Evolutionary conservation across 139 green algal species (phyloP), one percentile per base, ranked within the genome.

Genomic region (Chlorella vulgaris): DNA sequence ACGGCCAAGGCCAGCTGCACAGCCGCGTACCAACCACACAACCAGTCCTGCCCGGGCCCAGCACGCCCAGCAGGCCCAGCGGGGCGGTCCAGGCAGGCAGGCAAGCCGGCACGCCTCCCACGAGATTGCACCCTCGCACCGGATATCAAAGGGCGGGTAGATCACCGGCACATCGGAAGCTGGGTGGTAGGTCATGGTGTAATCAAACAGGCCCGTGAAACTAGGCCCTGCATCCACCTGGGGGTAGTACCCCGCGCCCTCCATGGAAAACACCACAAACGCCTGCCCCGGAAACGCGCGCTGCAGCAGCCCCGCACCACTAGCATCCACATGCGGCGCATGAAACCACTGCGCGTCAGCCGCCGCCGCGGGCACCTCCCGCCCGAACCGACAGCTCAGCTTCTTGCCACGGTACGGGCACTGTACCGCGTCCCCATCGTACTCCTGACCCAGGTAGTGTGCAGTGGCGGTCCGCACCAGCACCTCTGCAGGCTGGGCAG

Each of bases 71-170:
- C n/a, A n/a, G n/a, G n/a, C n/a, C n/a, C n/a, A n/a, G n/a, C n/a
- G n/a, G n/a, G n/a, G n/a, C n/a, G n/a, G n/a, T n/a, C n/a, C n/a
- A n/a, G n/a, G n/a, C n/a, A n/a, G n/a, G 55, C 55, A 31, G 55
- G 18, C 22, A 28, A 15, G 18, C 15, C 5, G 55, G 18, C 15
- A 21, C 18, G 18, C 28, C 18, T 65, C 55, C 55, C 55, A 58
- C 47, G 10, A 58, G 5, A 28, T 15, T 65, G 55, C 55, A 21
- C 5, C 18, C 55, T 8, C 55, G 5, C 36, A 31, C 31, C 66
- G 21, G 35, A 73, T 73, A 35, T 73, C 66, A 53, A 73, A 73
- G 66, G 66, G 66, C 2, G 35, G 31, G 66, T 73, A 73, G 19
- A 42, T 29, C 18, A 73, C 36, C 7, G 36, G 35, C 18, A 50